These are phyloP conservation scores for Fraxinus greggii DNA, from an alignment of 305 asterid genomes.

Conservation along the genomic window DNA sequence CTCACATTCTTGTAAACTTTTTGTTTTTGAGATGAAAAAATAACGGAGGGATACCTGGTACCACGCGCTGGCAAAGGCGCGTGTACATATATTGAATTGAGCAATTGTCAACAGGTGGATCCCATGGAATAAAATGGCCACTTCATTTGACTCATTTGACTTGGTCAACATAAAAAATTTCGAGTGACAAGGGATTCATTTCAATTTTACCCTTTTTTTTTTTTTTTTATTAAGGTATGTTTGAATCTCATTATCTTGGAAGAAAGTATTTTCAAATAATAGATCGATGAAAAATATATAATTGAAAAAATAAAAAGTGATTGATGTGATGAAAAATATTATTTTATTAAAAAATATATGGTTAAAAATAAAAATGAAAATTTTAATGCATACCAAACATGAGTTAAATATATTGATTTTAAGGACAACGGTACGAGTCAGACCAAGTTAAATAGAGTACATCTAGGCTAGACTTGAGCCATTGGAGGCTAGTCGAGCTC, in stretches of 20 bases:
- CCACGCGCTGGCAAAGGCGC: constrained; percentile 62
- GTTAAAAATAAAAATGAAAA: too few species aligned
- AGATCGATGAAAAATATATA: too few species aligned
- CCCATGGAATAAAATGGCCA: constrained; percentile 32
- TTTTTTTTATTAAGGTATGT: too few species aligned
- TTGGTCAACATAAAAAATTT: constrained; percentile 35
- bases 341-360: too few species aligned
- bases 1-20: neutral
- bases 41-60: constrained; percentile 21
- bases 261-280: too few species aligned
- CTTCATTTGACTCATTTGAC: constrained; percentile 30
- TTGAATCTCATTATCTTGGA: too few species aligned
- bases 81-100: constrained; percentile 40
- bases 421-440: neutral
- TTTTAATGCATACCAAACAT: too few species aligned
- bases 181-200: neutral
- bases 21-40: constrained; percentile 20
- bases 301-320: too few species aligned
- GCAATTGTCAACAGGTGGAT: constrained; percentile 42
- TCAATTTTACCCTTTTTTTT: neutral
- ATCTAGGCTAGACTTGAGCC: neutral
- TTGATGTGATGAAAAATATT: too few species aligned
- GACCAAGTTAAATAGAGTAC: neutral
- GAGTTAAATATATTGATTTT: too few species aligned
- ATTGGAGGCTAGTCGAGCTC: neutral